These are phyloP conservation scores for Coffea canephora DNA, from an alignment of 257 asterid species.

Conservation along the genomic window DNA sequence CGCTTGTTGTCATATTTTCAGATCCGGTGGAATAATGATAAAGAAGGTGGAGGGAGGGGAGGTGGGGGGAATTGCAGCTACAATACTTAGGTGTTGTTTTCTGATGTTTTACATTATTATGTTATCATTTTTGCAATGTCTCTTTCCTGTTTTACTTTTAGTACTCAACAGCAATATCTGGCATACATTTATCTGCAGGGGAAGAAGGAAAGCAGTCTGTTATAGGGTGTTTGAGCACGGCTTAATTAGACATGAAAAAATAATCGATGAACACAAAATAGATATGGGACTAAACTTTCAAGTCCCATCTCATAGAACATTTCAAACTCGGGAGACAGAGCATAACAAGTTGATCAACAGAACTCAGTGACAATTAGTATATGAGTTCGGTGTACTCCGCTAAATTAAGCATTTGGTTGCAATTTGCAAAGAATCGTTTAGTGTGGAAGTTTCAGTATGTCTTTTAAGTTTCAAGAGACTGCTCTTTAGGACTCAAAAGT, in stretches of 20 bases:
- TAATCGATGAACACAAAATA: no score
- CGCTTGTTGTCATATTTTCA: no score
- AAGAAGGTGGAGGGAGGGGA: no score
- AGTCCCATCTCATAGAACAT: background rate
- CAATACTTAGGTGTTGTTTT: no score
- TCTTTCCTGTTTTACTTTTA: no score
- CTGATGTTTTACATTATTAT: no score
- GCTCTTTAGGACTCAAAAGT: background rate
- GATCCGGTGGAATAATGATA: no score
- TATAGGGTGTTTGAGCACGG: background rate
- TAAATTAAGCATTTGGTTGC: background rate
- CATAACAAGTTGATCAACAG: background rate
- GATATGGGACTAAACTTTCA: background rate
- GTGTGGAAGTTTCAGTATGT: background rate
- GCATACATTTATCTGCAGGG: background rate
- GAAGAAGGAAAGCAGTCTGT: background rate
- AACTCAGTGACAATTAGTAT: background rate
- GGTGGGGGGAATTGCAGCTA: no score
- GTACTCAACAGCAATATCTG: no score
- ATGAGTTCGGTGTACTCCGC: background rate
- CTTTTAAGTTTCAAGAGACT: no score
- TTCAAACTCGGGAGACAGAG: background rate
- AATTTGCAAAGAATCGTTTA: background rate
- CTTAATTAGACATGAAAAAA: no score
- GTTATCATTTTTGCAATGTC: no score